Evolutionary conservation across 257 asterid species (phyloP).

Genomic region (Solanum pennellii): DNA sequence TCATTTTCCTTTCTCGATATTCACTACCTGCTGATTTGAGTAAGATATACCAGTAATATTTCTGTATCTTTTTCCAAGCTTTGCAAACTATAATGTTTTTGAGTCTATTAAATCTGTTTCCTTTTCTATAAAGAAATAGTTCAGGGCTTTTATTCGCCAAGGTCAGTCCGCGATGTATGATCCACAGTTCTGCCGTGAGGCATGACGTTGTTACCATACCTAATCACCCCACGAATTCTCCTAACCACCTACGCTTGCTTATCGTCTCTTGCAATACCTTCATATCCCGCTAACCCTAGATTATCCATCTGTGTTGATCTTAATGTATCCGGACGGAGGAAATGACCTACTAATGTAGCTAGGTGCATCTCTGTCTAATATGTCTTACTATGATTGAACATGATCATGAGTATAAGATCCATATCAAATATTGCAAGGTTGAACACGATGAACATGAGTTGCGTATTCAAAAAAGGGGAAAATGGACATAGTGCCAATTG

Average conservation of each 20-base stretch:
- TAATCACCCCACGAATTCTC: not conserved
- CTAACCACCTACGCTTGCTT: not conserved
- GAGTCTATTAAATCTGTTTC: not conserved
- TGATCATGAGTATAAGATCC: not conserved
- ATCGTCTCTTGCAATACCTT: not conserved
- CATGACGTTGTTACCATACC: not conserved
- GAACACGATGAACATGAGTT: too few species aligned
- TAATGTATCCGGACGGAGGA: not conserved
- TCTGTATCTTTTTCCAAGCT: not conserved
- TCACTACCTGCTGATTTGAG: not conserved
- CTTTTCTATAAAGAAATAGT: not conserved
- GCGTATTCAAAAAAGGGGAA: not conserved
- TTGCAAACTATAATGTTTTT: not conserved
- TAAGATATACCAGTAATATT: not conserved
- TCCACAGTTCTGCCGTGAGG: not conserved
- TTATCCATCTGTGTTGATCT: not conserved
- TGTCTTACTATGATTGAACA: not conserved
- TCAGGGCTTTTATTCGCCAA: not conserved
- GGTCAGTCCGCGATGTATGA: not conserved
- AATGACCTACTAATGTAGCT: not conserved
- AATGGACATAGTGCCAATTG: not conserved
- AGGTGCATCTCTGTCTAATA: not conserved
- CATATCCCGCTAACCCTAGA: not conserved
- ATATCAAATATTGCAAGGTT: not conserved
- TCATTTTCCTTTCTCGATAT: not conserved